phyloP scores from a whole-genome alignment of 108 stramenopile genomes.

The Skeletonema tropicum region DNA sequence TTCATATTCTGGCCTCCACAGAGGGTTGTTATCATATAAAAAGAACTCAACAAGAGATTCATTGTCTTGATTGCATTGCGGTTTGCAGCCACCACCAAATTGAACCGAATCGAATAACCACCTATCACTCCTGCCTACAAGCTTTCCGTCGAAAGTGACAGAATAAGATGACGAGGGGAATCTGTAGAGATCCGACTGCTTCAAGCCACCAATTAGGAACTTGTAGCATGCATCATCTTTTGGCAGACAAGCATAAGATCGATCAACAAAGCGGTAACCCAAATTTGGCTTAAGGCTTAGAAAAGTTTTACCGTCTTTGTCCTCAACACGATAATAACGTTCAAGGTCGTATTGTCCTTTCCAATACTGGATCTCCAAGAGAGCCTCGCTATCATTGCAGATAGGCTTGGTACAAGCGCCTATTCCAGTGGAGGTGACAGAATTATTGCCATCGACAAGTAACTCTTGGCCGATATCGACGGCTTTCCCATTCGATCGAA shows the following conservation, averaged over 20 bases:
- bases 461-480: background rate
- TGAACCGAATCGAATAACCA: background rate
- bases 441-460: background rate
- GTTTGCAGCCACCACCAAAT: conserved; percentile 4
- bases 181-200: no score
- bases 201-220: background rate
- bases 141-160: background rate
- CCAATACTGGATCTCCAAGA: conserved; percentile 4
- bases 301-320: background rate
- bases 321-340: conserved; percentile 1
- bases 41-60: conserved; percentile 6
- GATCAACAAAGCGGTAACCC: background rate
- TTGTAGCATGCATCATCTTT: background rate
- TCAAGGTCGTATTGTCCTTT: background rate
- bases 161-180: background rate
- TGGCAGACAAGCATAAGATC: background rate
- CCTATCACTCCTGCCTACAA: background rate
- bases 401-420: background rate
- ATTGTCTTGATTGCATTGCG: background rate
- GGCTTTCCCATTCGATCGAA: background rate
- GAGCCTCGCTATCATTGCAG: conserved; percentile 2
- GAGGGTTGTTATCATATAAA: background rate
- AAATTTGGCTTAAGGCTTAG: no score
- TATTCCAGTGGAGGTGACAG: background rate
- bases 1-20: background rate